Evolutionary conservation across 257 asterid species (phyloP), one percentile per base, ranked within the genome.

Genomic region (Nicotiana knightiana): DNA sequence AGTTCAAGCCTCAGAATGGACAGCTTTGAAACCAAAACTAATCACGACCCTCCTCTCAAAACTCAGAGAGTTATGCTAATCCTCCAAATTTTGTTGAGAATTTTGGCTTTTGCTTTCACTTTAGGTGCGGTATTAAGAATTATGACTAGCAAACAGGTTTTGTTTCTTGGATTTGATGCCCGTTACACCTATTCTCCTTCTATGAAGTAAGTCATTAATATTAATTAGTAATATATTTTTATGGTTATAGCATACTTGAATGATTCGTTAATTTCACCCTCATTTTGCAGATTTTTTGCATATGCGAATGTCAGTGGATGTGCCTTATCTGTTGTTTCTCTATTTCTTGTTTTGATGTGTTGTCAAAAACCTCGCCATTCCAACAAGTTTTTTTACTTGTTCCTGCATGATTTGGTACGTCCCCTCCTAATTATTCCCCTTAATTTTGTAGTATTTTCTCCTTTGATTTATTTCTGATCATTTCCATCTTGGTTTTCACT

Each of bases 331-430:
- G 57, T 86, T 26, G 37, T 91, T 16, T 87, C 95, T 2, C 81
- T 89, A 6, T 30, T 90, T 15, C 12, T 86, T 13, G 81, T 83
- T 3, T 33, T 84, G 77, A 13, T 89, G 85, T 63, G 85, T 1
- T 80, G 87, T 15, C 67, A 79, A 26, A 92, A 86, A 65, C 51
- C 85, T 1, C 70, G 78, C 9, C 35, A 85, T 80, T 77, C 87
- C 4, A 73, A 55, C 6, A 53, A 85, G 66, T 86, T 86, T 77
- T 91, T 90, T 89, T 84, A 21, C 88, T 12, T 94, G 78, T 91
- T 93, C 82, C 76, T 94, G 51, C 95, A 82, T 83, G 98, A 94
- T 85, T 78, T 94, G 93, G 97, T 94, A 85, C 21, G 70, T 67
- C 16, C 32, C 33, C 58, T 21, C 18, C 33, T 30, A 4, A 55